Conservation (phyloP, 2,329 filamentous ascomycete species). For the Aspergillus pseudoterreus region DNA sequence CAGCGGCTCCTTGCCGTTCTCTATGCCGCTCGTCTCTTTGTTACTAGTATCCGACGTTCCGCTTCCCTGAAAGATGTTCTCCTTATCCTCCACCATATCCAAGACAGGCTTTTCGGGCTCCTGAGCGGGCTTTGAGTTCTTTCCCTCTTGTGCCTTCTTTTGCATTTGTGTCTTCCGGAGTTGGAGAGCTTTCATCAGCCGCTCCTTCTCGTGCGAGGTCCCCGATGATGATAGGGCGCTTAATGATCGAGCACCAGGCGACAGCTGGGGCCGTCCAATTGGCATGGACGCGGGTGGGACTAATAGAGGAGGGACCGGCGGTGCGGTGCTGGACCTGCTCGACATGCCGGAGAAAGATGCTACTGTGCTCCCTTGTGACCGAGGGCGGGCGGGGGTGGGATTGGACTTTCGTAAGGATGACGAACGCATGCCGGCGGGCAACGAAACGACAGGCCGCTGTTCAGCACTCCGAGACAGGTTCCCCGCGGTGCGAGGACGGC, state of each 20-base stretch:
- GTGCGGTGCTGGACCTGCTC: conserved; percentile 13
- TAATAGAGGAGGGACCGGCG: conserved; percentile 37
- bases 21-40: conserved; percentile 4
- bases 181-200: conserved; percentile 92
- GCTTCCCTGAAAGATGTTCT: conserved; percentile 11
- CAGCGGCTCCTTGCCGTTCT: conserved; percentile 12
- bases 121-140: conserved; percentile 18
- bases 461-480: conserved; percentile 42
- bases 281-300: conserved; percentile 36
- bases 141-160: conserved; percentile 30
- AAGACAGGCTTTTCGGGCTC: conserved; percentile 9
- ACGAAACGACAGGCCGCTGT: conserved; percentile 69
- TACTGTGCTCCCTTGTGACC: conserved; percentile 40
- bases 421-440: conserved; percentile 76
- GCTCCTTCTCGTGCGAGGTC: conserved; percentile 85
- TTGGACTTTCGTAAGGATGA: conserved; percentile 51
- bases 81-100: conserved; percentile 20
- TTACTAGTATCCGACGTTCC: not conserved
- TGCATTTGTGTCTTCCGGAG: conserved; percentile 76
- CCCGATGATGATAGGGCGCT: conserved; percentile 46
- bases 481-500: conserved; percentile 59
- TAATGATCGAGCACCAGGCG: conserved; percentile 40
- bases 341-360: conserved; percentile 26
- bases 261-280: conserved; percentile 32
- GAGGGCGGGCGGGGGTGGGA: conserved; percentile 39